Base-by-base conservation (phyloP, 805 yeast genomes). In the Teunomyces aglyptinius region DNA sequence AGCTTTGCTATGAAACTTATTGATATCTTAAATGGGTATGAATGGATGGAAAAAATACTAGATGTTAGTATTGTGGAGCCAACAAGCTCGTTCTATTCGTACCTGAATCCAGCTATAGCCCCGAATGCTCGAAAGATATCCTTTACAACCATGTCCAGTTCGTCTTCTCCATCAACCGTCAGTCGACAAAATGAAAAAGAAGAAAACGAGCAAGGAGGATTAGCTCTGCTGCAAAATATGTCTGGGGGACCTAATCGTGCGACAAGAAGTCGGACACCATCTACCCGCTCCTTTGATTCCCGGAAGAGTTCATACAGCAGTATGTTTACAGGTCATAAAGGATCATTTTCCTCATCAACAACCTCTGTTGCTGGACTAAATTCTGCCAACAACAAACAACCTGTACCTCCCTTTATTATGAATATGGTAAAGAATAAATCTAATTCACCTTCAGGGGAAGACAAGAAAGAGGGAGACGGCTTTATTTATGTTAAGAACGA, bases 351-450 rank as follows among this genome's bases (percentile, higher is more conserved):
- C n/a, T 50, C 53, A 8, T 45, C 51, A 5, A 16, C 41, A 4
- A 28, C 45, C 16, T 36, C 40, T 10, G 13, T 19, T 19, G 32
- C 44, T 13, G 44, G 44, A 3, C 26, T 31, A 5, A 29, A 29
- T 7, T 12, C 48, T 18, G 45, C 40, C n/a, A 31, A n/a, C 11
- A 11, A 43, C 20, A 48, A 48, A 20, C 49, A 53, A 28, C 56
- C 56, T 6, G 47, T 59, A 1, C 67, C 69, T 4, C 64, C 58
- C 10, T 64, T 64, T 38, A 50, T 64, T 7, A 54, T 62, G 58
- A 59, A 60, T 39, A 51, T 64, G 44, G 63, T 61, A 5, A 42
- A 28, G 19, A 45, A 35, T 12, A 48, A 35, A n/a, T 39, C 49
- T 12, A 45, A 20, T n/a, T 11, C 44, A 6, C 46, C 26, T 11